Conservation (phyloP, 2,329 filamentous ascomycete genomes). For the Penicillium sp. region DNA sequence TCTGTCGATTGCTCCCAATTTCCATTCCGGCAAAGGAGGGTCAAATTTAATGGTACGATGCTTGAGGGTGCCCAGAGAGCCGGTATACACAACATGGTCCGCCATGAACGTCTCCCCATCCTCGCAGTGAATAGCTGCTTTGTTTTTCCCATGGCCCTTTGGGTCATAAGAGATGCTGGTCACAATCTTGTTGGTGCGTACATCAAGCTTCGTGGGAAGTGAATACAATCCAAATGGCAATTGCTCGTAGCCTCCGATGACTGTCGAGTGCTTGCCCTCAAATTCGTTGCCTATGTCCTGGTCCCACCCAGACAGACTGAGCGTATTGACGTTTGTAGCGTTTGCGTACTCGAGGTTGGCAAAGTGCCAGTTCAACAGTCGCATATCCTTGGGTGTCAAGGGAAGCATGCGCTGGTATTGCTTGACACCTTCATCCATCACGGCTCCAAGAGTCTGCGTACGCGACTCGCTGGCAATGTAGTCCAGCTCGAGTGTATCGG, state of each 20-base stretch:
- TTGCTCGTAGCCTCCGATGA: conserved; percentile 89
- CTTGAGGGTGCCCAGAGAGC: conserved; percentile 87
- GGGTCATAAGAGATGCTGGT: conserved; percentile 63
- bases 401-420: conserved; percentile 83
- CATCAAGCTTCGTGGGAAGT: conserved; percentile 68
- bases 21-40: conserved; percentile 85
- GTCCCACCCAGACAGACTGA: conserved; percentile 90
- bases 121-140: conserved; percentile 65
- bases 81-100: conserved; percentile 86
- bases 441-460: conserved; percentile 75
- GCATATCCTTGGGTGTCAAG: conserved; percentile 76
- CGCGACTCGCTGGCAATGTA: conserved; percentile 55
- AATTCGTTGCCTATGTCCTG: conserved; percentile 98
- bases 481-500: conserved; percentile 67
- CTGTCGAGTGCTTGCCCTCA: conserved; percentile 88
- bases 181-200: conserved; percentile 68
- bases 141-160: conserved; percentile 39
- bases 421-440: conserved; percentile 82
- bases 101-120: conserved; percentile 72
- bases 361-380: conserved; percentile 95
- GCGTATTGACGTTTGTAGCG: conserved; percentile 75
- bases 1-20: conserved; percentile 69
- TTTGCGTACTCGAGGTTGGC: conserved; percentile 98
- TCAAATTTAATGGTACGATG: conserved; percentile 72
- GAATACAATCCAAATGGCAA: conserved; percentile 81